These are phyloP conservation scores for Solanum tarijense DNA, from an alignment of 257 asterid species.

Conservation along the genomic window DNA sequence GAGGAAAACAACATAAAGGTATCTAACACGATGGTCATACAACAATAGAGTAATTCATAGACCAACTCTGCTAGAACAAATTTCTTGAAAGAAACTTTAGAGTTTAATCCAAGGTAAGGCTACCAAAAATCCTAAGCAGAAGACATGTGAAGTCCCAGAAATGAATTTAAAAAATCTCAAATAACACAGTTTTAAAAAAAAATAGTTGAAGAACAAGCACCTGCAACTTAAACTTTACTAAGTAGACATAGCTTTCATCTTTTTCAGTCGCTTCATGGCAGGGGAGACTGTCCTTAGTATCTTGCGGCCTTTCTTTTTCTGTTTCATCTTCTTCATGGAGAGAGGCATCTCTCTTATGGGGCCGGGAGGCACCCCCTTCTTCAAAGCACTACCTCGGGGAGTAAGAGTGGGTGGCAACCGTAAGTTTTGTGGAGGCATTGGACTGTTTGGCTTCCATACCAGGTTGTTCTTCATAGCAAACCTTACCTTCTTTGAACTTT, in stretches of 20 bases:
- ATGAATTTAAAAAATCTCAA: not conserved
- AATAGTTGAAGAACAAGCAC: not conserved
- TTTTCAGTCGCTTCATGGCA: slow-evolving; percentile 15
- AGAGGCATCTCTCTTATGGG: slow-evolving; percentile 62
- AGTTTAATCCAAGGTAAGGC: not conserved
- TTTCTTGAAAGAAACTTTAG: not conserved
- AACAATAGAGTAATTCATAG: not conserved
- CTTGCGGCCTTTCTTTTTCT: slow-evolving; percentile 41
- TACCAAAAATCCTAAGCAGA: not conserved
- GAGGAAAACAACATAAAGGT: not conserved
- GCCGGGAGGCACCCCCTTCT: slow-evolving; percentile 91
- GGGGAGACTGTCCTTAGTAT: slow-evolving; percentile 17
- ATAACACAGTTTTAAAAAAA: not conserved
- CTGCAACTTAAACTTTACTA: not conserved
- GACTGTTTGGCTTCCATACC: slow-evolving; percentile 84
- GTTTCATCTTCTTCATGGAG: slow-evolving; percentile 34
- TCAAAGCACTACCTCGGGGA: slow-evolving; percentile 94
- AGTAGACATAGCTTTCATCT: not conserved
- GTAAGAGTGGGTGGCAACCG: slow-evolving; percentile 86
- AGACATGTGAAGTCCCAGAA: not conserved
- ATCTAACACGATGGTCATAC: not conserved
- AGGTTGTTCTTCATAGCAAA: slow-evolving; percentile 86
- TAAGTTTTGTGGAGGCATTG: slow-evolving; percentile 86
- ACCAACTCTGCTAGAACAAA: not conserved
- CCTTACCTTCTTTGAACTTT: slow-evolving; percentile 74